phyloP scores from a whole-genome alignment of 371 early-diverging fungal species.

The Apophysomyces ossiformis region DNA sequence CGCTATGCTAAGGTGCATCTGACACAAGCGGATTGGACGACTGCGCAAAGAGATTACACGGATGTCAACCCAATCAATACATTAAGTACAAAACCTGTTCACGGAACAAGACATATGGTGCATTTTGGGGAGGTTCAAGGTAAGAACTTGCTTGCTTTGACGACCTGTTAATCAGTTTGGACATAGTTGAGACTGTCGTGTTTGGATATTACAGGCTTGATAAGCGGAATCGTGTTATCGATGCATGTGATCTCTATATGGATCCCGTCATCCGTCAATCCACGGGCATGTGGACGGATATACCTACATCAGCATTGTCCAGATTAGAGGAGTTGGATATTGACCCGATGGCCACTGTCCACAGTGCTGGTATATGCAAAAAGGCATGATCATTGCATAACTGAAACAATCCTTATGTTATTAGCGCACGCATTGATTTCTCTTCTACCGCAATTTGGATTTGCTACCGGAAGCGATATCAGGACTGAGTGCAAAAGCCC shows the following conservation, averaged over 20 bases:
- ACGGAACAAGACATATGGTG: constrained; percentile 22
- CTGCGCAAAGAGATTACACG: constrained; percentile 56
- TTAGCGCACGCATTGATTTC: constrained; percentile 48
- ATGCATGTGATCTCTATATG: constrained; percentile 53
- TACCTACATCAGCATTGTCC: constrained; percentile 27
- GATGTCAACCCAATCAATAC: constrained; percentile 52
- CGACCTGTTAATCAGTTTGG: background rate
- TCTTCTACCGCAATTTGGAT: constrained; percentile 35
- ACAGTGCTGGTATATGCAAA: constrained; percentile 40
- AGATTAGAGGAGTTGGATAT: constrained; percentile 29
- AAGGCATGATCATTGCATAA: background rate
- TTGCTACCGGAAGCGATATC: constrained; percentile 27
- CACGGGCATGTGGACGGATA: constrained; percentile 51
- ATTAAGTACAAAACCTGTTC: constrained; percentile 17
- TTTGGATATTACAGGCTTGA: constrained; percentile 65
- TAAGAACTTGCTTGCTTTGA: constrained; percentile 11
- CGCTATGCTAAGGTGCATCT: constrained; percentile 53
- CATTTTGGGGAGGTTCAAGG: constrained; percentile 43
- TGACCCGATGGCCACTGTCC: constrained; percentile 52
- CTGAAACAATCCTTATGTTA: background rate
- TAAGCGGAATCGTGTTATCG: constrained; percentile 43
- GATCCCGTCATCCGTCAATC: constrained; percentile 46
- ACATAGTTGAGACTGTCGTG: constrained; percentile 50
- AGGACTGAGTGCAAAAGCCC: constrained; percentile 56
- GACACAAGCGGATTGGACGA: constrained; percentile 57